phyloP scores from a whole-genome alignment of 768 basidiomycete species.

The Chalciporus pseudorubinellus region DNA sequence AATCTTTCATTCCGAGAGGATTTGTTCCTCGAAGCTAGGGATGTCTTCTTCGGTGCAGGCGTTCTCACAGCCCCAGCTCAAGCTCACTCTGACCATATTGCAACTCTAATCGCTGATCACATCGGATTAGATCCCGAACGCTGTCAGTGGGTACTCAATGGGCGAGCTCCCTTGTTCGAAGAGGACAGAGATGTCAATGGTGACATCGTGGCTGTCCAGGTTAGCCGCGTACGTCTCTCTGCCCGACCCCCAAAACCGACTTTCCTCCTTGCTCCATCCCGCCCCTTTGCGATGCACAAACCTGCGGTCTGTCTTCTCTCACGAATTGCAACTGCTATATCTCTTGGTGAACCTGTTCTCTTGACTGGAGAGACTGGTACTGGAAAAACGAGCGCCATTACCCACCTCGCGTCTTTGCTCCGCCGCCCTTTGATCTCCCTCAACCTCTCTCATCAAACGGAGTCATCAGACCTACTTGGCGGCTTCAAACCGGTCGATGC shows the following conservation, averaged over 20 bases:
- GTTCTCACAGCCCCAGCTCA: slow-evolving; percentile 51
- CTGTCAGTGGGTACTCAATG: slow-evolving; percentile 64
- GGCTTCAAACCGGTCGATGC: slow-evolving; percentile 97
- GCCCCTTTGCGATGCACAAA: slow-evolving; percentile 86
- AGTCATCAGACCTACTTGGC: slow-evolving; percentile 89
- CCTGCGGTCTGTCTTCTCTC: slow-evolving; percentile 80
- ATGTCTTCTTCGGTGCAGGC: slow-evolving; percentile 86
- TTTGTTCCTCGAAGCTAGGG: slow-evolving; percentile 82
- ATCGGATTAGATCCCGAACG: slow-evolving; percentile 71
- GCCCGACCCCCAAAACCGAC: slow-evolving; percentile 40
- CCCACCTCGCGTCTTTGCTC: slow-evolving; percentile 80
- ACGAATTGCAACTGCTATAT: slow-evolving; percentile 71
- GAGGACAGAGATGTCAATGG: slow-evolving; percentile 69
- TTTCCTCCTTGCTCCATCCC: slow-evolving; percentile 32
- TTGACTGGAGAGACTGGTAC: slow-evolving; percentile 99
- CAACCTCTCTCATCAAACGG: slow-evolving; percentile 95
- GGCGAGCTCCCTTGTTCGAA: slow-evolving; percentile 64
- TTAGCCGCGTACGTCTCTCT: slow-evolving; percentile 61
- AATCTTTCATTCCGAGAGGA: slow-evolving; percentile 83
- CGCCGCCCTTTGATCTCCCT: slow-evolving; percentile 77
- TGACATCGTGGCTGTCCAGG: slow-evolving; percentile 49
- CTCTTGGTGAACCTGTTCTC: slow-evolving; percentile 77
- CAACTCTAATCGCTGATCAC: slow-evolving; percentile 53
- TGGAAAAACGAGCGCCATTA: slow-evolving; percentile 92
- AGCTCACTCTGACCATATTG: slow-evolving; percentile 48